phyloP scores from a whole-genome alignment of 2,329 filamentous ascomycete genomes.

The Phialemoniopsis sp. region DNA sequence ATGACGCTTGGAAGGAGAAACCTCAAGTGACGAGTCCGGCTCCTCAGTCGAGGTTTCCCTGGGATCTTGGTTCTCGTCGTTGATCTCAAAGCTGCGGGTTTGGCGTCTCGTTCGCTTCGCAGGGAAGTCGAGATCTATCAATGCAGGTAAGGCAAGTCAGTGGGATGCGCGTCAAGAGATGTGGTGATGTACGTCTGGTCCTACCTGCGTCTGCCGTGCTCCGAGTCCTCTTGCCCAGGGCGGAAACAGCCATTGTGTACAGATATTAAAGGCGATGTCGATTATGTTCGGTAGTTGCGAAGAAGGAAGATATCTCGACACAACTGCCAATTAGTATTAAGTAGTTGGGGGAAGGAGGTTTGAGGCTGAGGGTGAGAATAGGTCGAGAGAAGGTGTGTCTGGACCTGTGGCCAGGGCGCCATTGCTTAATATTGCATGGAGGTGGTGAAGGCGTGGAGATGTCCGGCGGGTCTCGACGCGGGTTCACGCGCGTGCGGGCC shows the following conservation, averaged over 20 bases:
- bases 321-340: no score
- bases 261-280: not conserved
- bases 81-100: conserved; percentile 38
- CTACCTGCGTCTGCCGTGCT: conserved; percentile 13
- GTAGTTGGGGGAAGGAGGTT: no score
- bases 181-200: conserved; percentile 1
- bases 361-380: conserved; percentile 4
- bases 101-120: conserved; percentile 42
- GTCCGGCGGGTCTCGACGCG: no score
- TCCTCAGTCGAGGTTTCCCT: conserved; percentile 29
- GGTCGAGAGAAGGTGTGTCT: conserved; percentile 4
- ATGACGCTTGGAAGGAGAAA: conserved; percentile 10
- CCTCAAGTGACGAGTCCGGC: conserved; percentile 15
- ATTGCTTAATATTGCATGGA: no score
- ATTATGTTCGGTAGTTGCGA: no score
- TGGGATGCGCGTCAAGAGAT: conserved; percentile 1
- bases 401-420: not conserved
- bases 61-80: conserved; percentile 67
- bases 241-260: conserved; percentile 15
- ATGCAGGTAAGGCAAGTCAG: conserved; percentile 6
- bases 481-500: no score
- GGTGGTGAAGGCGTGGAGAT: no score
- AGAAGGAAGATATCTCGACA: conserved; percentile 6
- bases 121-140: conserved; percentile 21
- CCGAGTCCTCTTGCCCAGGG: conserved; percentile 24